Conservation (phyloP, 352 stramenopile species). For the Phytophthora hybrid region DNA sequence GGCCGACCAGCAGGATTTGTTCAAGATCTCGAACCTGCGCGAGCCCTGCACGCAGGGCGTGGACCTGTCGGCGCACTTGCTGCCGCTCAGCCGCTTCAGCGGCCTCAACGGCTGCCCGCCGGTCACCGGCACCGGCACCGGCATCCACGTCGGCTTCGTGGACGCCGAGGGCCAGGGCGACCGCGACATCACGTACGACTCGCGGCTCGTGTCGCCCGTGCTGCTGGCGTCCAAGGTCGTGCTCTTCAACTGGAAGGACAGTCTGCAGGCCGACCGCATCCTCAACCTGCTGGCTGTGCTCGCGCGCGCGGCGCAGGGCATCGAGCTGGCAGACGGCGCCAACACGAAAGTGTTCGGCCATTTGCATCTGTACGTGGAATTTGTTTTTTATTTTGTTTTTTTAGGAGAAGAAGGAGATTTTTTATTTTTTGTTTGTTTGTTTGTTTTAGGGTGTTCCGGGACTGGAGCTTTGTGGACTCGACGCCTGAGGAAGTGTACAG, state of each 20-base stretch:
- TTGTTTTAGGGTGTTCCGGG: constrained; percentile 75
- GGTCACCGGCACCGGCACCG: constrained; percentile 35
- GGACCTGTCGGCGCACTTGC: constrained; percentile 81
- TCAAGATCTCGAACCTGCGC: constrained; percentile 89
- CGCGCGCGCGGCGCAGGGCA: constrained; percentile 79
- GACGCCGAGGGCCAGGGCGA: constrained; percentile 88
- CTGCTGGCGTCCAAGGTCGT: constrained; percentile 87
- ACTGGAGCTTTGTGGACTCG: constrained; percentile 91
- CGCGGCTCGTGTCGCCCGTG: constrained; percentile 82
- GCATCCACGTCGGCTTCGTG: constrained; percentile 86
- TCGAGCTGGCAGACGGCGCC: constrained; percentile 80
- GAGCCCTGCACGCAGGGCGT: constrained; percentile 89
- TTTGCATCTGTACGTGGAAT: constrained; percentile 76
- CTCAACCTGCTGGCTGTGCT: constrained; percentile 86
- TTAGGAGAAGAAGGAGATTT: neutral
- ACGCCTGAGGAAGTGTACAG: constrained; percentile 83
- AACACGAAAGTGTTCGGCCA: constrained; percentile 88
- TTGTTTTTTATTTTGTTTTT: neutral
- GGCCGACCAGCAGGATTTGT: constrained; percentile 86
- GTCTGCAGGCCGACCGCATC: constrained; percentile 85
- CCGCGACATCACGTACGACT: constrained; percentile 90
- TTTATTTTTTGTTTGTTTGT: neutral
- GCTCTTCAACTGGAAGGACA: constrained; percentile 93
- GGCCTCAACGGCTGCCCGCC: constrained; percentile 68
- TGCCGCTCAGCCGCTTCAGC: constrained; percentile 76